phyloP scores from a whole-genome alignment of 2,329 filamentous ascomycete species.

The Dactylellina leptospora region DNA sequence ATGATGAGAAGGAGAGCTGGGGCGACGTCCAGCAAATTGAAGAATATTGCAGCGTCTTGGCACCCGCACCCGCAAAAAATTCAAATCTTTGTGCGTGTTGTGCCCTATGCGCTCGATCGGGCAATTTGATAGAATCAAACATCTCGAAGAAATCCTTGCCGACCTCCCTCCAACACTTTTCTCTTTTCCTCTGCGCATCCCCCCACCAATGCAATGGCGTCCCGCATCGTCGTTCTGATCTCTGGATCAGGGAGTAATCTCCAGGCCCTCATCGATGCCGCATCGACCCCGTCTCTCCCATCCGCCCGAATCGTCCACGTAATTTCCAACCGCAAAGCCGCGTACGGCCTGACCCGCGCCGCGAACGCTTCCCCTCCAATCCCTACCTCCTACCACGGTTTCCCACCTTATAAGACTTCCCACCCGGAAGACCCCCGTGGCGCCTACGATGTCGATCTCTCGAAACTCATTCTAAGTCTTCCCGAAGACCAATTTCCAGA shows the following conservation, averaged over 20 bases:
- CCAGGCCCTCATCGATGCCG: conserved; percentile 76
- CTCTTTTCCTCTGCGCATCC: conserved; percentile 3
- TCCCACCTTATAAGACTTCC: conserved; percentile 77
- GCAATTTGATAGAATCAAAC: conserved; percentile 21
- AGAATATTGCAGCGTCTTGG: conserved; percentile 47
- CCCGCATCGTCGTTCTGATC: conserved; percentile 73
- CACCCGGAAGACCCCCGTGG: conserved; percentile 70
- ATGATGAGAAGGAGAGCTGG: conserved; percentile 29
- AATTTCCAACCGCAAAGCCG: conserved; percentile 72
- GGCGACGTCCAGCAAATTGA: conserved; percentile 29
- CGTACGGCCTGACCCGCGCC: conserved; percentile 72
- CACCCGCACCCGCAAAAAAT: conserved; percentile 31
- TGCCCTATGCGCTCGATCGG: conserved; percentile 37
- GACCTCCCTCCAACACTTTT: conserved; percentile 26
- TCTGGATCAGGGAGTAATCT: conserved; percentile 80
- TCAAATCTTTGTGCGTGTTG: conserved; percentile 49
- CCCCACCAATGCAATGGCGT: conserved; percentile 28
- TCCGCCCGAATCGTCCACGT: conserved; percentile 67
- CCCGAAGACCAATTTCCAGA: conserved; percentile 68
- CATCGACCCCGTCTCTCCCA: conserved; percentile 60
- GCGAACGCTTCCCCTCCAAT: conserved; percentile 66
- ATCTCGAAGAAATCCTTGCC: conserved; percentile 47
- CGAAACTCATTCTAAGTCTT: conserved; percentile 68
- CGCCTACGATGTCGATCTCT: conserved; percentile 79
- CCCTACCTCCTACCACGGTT: conserved; percentile 81